phyloP scores from a whole-genome alignment of 129 eudicot genomes.

The Escallonia rubra region DNA sequence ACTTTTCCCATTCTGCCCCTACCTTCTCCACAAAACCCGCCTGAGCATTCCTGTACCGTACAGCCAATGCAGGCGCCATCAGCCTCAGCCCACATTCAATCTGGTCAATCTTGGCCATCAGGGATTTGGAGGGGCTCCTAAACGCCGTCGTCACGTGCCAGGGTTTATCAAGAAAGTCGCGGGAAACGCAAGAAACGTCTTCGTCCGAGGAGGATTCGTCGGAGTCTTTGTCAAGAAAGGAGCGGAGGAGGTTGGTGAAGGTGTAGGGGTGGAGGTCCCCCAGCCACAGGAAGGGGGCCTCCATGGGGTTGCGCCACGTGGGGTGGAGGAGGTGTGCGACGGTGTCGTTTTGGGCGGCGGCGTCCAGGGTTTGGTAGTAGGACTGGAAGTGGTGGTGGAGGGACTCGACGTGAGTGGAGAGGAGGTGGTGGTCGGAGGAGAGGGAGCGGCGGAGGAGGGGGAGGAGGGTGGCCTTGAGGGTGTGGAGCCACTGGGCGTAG shows the following conservation, averaged over 20 bases:
- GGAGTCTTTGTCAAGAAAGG: conserved; percentile 31
- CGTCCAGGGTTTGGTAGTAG: conserved; percentile 73
- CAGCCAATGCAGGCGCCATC: conserved; percentile 77
- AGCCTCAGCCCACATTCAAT: conserved; percentile 84
- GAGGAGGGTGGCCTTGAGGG: conserved; percentile 56
- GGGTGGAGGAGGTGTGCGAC: conserved; percentile 57
- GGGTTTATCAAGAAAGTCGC: conserved; percentile 36
- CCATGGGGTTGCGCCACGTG: conserved; percentile 62
- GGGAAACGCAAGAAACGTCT: conserved; percentile 17
- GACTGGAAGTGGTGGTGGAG: conserved; percentile 67
- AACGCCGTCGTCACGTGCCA: conserved; percentile 57
- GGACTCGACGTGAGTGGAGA: conserved; percentile 61
- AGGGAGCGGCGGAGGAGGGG: conserved; percentile 66
- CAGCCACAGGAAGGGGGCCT: conserved; percentile 81
- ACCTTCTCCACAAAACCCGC: conserved; percentile 32
- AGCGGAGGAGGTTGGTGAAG: conserved; percentile 73
- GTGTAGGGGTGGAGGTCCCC: conserved; percentile 92
- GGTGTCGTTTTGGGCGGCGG: conserved; percentile 66
- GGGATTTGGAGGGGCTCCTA: conserved; percentile 33
- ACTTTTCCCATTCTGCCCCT: conserved; percentile 39
- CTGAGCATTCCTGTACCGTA: conserved; percentile 52
- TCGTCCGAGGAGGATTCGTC: conserved; percentile 4
- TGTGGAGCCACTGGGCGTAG: conserved; percentile 59
- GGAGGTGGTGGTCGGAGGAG: conserved; percentile 44
- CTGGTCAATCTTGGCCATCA: conserved; percentile 51